Conservation (phyloP, 2,329 filamentous ascomycete genomes). For the Colletotrichum lini region DNA sequence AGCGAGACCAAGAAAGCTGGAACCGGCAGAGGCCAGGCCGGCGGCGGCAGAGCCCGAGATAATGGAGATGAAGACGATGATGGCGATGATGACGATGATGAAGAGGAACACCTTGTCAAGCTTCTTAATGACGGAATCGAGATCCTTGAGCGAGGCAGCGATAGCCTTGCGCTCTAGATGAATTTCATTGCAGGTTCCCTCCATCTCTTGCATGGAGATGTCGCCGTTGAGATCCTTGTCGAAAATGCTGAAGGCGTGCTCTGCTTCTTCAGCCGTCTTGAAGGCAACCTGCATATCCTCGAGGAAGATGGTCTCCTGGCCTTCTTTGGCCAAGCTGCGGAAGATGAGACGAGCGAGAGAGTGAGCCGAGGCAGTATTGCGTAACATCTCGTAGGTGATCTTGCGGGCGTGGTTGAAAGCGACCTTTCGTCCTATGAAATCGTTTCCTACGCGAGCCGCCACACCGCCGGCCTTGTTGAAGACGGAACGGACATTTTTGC, state of each 20-base stretch:
- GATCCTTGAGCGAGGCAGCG: constrained; percentile 92
- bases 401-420: constrained; percentile 85
- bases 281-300: constrained; percentile 87
- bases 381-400: constrained; percentile 84
- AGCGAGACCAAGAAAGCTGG: constrained; percentile 87
- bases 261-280: constrained; percentile 85
- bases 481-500: constrained; percentile 81
- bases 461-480: constrained; percentile 87
- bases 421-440: constrained; percentile 86
- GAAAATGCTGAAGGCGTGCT: constrained; percentile 91
- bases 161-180: constrained; percentile 96
- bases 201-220: constrained; percentile 94
- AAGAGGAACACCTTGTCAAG: constrained; percentile 92
- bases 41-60: constrained; percentile 92
- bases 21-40: constrained; percentile 90
- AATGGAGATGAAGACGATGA: constrained; percentile 90
- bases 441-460: constrained; percentile 87
- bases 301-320: constrained; percentile 80
- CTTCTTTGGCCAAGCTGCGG: constrained; percentile 84
- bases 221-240: constrained; percentile 98
- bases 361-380: constrained; percentile 81
- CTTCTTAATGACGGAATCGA: constrained; percentile 93
- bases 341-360: constrained; percentile 90
- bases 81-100: constrained; percentile 83
- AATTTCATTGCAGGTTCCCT: constrained; percentile 93